phyloP scores from a whole-genome alignment of 1,284 basidiomycete species.

The Trametes polyzona region DNA sequence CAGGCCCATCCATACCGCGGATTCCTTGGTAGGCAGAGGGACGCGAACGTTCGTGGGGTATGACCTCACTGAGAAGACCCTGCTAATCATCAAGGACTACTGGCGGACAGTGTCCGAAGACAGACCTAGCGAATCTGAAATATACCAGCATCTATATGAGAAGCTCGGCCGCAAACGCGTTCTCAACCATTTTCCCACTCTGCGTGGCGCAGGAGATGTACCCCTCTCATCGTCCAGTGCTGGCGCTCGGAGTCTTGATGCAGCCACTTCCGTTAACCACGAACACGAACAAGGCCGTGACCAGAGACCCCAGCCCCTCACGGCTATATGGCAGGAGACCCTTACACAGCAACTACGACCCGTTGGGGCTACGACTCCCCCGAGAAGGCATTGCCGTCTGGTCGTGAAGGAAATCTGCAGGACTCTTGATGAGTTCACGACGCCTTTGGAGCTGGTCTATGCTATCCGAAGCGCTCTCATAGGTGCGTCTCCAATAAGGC shows the following conservation, averaged over 20 bases:
- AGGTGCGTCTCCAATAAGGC: too few relatives aligned
- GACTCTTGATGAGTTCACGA: background rate
- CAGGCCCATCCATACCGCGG: background rate
- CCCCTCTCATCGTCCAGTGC: too few relatives aligned
- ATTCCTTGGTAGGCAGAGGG: background rate
- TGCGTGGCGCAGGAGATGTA: too few relatives aligned
- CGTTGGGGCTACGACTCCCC: background rate
- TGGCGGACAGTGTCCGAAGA: background rate
- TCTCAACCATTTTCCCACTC: background rate
- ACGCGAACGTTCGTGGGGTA: slow-evolving; percentile 2
- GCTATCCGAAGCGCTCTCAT: background rate
- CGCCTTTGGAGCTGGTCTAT: background rate
- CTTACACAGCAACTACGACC: background rate
- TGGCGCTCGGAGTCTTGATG: too few relatives aligned
- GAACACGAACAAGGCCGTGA: too few relatives aligned
- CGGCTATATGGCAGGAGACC: background rate
- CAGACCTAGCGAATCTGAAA: background rate
- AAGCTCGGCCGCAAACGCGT: background rate
- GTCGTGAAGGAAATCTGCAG: background rate
- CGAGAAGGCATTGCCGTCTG: background rate
- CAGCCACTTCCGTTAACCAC: too few relatives aligned
- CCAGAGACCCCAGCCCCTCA: too few relatives aligned
- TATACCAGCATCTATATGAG: background rate
- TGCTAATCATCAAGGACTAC: slow-evolving; percentile 2
- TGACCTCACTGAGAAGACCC: background rate